Percentiles rank a stretch among this genome's conserved stretches.
These are phyloP conservation scores for Xylaria sp. DNA, from an alignment of 2,329 filamentous ascomycete species.

Conservation along the genomic window DNA sequence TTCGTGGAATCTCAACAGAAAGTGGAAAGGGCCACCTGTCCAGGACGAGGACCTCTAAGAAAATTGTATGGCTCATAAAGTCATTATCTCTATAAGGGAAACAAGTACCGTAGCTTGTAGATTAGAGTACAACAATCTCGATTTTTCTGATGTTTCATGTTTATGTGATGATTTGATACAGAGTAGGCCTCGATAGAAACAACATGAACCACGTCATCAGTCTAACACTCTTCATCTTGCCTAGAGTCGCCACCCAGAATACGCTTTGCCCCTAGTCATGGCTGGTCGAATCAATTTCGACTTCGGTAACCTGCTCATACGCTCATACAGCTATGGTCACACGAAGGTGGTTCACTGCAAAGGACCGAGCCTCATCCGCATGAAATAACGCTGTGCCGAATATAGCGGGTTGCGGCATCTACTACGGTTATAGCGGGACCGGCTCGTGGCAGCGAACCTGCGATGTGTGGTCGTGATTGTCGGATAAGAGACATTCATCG, in stretches of 20 bases:
- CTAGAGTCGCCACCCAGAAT: neutral
- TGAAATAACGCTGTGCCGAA: slow-evolving; percentile 20
- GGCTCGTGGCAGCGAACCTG: slow-evolving; percentile 32
- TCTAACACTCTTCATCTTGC: neutral
- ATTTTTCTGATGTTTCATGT: neutral
- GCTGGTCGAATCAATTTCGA: neutral
- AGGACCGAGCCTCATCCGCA: slow-evolving; percentile 27
- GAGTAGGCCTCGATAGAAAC: neutral
- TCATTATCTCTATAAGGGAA: neutral
- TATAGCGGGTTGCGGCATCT: slow-evolving; percentile 32
- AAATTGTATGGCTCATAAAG: neutral
- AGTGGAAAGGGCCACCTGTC: neutral
- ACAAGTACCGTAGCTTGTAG: neutral
- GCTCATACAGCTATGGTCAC: neutral
- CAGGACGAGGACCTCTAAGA: neutral
- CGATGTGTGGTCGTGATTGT: slow-evolving; percentile 22
- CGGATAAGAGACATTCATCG: slow-evolving; percentile 31
- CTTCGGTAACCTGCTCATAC: neutral
- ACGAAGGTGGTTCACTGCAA: slow-evolving; percentile 27
- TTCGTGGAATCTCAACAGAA: neutral
- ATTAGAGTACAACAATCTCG: neutral
- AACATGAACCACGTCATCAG: neutral
- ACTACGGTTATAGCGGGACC: slow-evolving; percentile 33
- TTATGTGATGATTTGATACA: neutral
- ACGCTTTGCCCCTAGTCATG: neutral